Base-by-base conservation (phyloP, 345 rosid genomes). In the Eucalyptus dawsonii region DNA sequence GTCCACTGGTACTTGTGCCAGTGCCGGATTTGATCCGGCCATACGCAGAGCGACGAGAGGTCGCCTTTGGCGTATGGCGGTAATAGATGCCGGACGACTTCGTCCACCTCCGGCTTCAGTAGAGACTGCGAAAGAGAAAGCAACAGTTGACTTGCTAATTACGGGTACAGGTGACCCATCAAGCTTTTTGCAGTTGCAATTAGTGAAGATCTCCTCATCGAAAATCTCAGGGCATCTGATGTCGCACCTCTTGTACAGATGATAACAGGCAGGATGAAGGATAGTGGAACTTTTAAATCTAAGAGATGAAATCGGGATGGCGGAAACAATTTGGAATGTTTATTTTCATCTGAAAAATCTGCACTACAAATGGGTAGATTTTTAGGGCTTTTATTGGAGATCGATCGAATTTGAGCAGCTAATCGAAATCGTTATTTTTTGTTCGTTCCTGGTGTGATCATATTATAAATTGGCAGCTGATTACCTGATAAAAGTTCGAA, bases 11-110 rank as follows among this genome's bases (percentile, higher is more conserved):
- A 96, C 76, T 88, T 92, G 89, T 95, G 89, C 97, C 97, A 96
- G 89, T 96, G 97, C 47, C 98, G 93, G 91, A 96, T 92, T 93
- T 96, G 98, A 90, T 96, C 98, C 5, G 98, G 95, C 98, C 98
- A 96, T 50, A 80, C 60, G 56, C 98, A 96, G 60, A 95, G 94
- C 4, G 96, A 93, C 0, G 98, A 96, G 80, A 96, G 83, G 89
- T 96, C 96, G 9, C 96, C 96, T 9, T 94, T 86, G 27, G 92
- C 94, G 51, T 93, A 56, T 9, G 89, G 89, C 29, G 98, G 98
- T 44, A 96, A 69, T 93, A 96, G 72, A 56, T 96, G 93, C 67
- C 90, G 88, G 50, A 95, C 95, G 9, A 94, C 95, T 72, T 95
- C 94, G 24, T 95, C 97, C 37, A 95, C 98, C 90, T 94, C 96